Percentiles rank a stretch among this genome's conserved stretches.
Conservation (phyloP, 2,329 filamentous ascomycete species). For the Colletotrichum lupini region DNA sequence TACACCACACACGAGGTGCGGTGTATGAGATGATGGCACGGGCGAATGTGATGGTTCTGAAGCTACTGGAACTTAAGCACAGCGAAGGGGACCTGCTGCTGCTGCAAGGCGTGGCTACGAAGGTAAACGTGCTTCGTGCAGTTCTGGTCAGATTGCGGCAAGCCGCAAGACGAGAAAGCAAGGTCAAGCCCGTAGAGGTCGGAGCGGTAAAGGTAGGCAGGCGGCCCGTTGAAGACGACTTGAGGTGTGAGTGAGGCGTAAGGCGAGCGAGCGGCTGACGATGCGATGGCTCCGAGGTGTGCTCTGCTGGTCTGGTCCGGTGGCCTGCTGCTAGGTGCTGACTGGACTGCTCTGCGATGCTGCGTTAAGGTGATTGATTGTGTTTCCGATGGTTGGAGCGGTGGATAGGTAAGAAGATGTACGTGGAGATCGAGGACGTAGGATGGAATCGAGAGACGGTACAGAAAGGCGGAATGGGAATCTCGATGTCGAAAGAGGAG, state of each 20-base stretch:
- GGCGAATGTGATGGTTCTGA: not conserved
- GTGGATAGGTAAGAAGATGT: constrained; percentile 6
- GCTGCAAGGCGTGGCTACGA: not conserved
- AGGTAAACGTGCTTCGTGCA: not conserved
- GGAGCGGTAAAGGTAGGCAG: not conserved
- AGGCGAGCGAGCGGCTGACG: not conserved
- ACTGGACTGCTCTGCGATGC: not conserved
- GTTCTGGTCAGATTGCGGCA: not conserved
- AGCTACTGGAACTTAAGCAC: not conserved
- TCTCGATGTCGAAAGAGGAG: constrained; percentile 22
- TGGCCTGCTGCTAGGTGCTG: not conserved
- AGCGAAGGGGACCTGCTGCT: not conserved
- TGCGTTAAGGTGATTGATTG: not conserved
- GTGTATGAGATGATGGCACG: constrained; percentile 11
- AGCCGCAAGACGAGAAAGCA: not conserved
- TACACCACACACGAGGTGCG: constrained; percentile 32
- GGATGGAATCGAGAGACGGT: constrained; percentile 26
- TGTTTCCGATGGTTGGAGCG: constrained; percentile 4
- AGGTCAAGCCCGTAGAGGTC: not conserved
- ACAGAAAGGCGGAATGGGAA: constrained; percentile 30
- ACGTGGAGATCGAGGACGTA: constrained; percentile 14
- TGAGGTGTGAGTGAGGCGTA: too few species aligned
- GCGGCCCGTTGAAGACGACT: too few species aligned
- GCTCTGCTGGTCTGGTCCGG: too few species aligned
- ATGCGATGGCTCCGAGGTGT: not conserved